A percentile compares a stretch with the other conserved stretches of the same genome.
phyloP scores from a whole-genome alignment of 2,329 filamentous ascomycete species.

The Aureobasidium musti region DNA sequence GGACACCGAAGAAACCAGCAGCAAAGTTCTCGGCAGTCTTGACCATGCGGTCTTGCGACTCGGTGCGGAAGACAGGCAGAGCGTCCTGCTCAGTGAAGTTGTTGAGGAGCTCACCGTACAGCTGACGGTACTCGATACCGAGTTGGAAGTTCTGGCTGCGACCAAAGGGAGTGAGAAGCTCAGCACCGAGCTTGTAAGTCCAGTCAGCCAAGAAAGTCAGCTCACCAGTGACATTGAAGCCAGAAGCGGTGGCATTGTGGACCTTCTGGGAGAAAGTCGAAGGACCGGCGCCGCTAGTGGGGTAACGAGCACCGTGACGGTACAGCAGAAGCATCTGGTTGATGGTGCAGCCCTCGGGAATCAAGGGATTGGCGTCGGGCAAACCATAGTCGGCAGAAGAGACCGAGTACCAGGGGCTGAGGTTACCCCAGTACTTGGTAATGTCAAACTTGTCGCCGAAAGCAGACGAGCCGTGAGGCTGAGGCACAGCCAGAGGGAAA shows the following conservation, averaged over 20 bases:
- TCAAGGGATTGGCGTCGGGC: neutral
- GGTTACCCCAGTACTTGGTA: slow-evolving; percentile 26
- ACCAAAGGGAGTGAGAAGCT: slow-evolving; percentile 26
- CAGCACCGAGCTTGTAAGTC: slow-evolving; percentile 28
- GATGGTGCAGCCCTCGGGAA: slow-evolving; percentile 26
- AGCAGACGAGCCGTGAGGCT: slow-evolving; percentile 16
- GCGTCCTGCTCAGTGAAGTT: slow-evolving; percentile 25
- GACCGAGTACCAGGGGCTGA: slow-evolving; percentile 27
- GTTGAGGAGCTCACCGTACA: slow-evolving; percentile 27
- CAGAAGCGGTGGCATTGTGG: slow-evolving; percentile 11
- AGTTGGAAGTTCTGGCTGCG: slow-evolving; percentile 27
- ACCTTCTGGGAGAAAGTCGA: slow-evolving; percentile 19
- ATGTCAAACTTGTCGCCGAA: slow-evolving; percentile 22
- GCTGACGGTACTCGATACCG: slow-evolving; percentile 26
- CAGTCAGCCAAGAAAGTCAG: slow-evolving; percentile 22
- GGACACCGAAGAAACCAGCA: slow-evolving; percentile 25
- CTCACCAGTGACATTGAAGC: slow-evolving; percentile 20
- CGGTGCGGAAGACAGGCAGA: slow-evolving; percentile 23
- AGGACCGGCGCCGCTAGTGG: slow-evolving; percentile 26
- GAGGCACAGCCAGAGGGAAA: slow-evolving; percentile 7
- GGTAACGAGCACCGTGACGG: slow-evolving; percentile 29
- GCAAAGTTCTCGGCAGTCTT: slow-evolving; percentile 28
- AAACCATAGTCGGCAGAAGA: slow-evolving; percentile 24
- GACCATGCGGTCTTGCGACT: slow-evolving; percentile 28
- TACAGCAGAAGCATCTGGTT: slow-evolving; percentile 22